Conservation (phyloP, 225 moss, liverwort and hornwort species). For the Polytrichum commune region DNA sequence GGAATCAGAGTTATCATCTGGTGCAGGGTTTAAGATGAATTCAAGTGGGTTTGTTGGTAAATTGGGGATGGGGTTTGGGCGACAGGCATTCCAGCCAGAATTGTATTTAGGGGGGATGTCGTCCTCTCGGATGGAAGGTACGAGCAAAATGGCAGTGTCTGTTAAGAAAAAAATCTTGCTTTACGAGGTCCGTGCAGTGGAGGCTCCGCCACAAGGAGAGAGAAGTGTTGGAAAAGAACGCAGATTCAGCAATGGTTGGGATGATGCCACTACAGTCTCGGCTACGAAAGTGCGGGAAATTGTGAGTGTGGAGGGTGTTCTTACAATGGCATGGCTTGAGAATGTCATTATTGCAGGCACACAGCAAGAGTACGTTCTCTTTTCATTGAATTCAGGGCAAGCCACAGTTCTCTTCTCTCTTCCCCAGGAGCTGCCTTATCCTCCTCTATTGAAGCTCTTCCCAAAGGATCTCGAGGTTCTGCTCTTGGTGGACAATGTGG, state of each 20-base stretch:
- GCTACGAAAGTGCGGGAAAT: slow-evolving; percentile 74
- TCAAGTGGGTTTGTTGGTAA: slow-evolving; percentile 36
- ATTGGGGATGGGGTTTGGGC: slow-evolving; percentile 45
- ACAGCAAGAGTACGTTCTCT: slow-evolving; percentile 71
- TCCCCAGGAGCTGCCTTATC: slow-evolving; percentile 82
- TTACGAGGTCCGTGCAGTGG: slow-evolving; percentile 64
- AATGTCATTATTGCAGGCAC: slow-evolving; percentile 84
- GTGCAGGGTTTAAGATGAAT: slow-evolving; percentile 17
- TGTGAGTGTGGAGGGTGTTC: slow-evolving; percentile 65
- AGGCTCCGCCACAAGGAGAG: slow-evolving; percentile 48
- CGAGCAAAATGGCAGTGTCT: slow-evolving; percentile 74
- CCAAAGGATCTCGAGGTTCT: slow-evolving; percentile 85
- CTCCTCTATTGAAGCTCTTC: slow-evolving; percentile 84
- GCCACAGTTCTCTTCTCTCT: slow-evolving; percentile 75
- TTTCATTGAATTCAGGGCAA: slow-evolving; percentile 68
- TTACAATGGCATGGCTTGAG: slow-evolving; percentile 90
- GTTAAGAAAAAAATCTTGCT: slow-evolving; percentile 76
- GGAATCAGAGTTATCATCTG: slow-evolving; percentile 22
- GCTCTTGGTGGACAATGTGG: slow-evolving; percentile 85
- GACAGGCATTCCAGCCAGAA: slow-evolving; percentile 43
- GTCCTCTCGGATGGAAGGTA: slow-evolving; percentile 28
- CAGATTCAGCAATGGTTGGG: slow-evolving; percentile 42
- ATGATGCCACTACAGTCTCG: slow-evolving; percentile 57
- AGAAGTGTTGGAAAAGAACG: slow-evolving; percentile 41
- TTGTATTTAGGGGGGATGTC: slow-evolving; percentile 30